phyloP scores from a whole-genome alignment of 805 yeast genomes.

The Saccharomyces cerevisiae region DNA sequence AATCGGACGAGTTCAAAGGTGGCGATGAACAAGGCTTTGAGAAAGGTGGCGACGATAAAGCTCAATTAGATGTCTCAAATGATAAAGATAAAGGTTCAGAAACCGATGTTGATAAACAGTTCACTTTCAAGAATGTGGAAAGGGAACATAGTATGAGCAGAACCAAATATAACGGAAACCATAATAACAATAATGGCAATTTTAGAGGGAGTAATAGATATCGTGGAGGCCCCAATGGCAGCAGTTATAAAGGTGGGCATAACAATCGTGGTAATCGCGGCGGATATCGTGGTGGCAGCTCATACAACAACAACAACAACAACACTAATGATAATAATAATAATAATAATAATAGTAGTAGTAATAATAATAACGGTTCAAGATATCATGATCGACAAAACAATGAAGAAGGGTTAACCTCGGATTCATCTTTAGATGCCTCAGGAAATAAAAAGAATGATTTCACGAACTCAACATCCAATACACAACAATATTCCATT shows the following conservation, averaged over 20 bases:
- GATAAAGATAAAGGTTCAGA: neutral
- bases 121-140: constrained; percentile 13
- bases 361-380: constrained; percentile 1
- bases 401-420: neutral
- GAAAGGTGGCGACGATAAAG: neutral
- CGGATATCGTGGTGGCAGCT: constrained; percentile 4
- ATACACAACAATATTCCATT: constrained; percentile 18
- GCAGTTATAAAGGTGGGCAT: constrained; percentile 3
- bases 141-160: constrained; percentile 1
- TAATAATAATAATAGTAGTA: neutral
- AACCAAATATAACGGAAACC: neutral
- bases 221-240: constrained; percentile 1
- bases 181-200: neutral
- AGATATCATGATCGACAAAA: constrained; percentile 1
- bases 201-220: neutral
- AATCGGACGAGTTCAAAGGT: neutral
- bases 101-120: constrained; percentile 1
- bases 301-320: constrained; percentile 1
- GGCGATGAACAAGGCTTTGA: neutral
- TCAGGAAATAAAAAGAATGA: neutral
- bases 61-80: neutral
- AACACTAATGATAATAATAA: neutral
- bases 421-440: neutral
- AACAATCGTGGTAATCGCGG: constrained; percentile 8
- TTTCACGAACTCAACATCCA: neutral